Evolutionary conservation across 1,139 yeast species (phyloP).

Genomic region (Lodderomyces parapsilosis): DNA sequence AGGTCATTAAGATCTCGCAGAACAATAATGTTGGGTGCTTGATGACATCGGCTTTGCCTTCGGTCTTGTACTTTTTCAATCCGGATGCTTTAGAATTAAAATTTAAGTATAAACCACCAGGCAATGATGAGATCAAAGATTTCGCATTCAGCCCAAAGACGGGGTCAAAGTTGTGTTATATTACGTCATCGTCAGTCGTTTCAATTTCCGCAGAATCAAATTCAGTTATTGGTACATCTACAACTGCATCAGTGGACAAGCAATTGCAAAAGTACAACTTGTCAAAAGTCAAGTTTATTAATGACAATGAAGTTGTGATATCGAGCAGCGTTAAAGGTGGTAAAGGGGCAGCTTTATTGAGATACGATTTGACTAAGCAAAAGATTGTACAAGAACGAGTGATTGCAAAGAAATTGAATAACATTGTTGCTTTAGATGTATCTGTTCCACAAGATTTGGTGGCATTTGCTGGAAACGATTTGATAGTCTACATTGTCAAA

Average conservation of each 20-base stretch:
- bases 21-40: constrained; percentile 60
- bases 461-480: constrained; percentile 76
- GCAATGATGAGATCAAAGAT: constrained; percentile 26
- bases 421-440: constrained; percentile 69
- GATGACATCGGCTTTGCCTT: constrained; percentile 62
- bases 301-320: constrained; percentile 51
- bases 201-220: constrained; percentile 51
- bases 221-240: constrained; percentile 31
- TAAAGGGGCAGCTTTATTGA: constrained; percentile 36
- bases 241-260: constrained; percentile 23
- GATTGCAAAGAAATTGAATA: constrained; percentile 55
- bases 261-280: constrained; percentile 37
- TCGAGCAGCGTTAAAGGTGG: constrained; percentile 53
- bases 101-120: constrained; percentile 19
- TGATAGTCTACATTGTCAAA: constrained; percentile 58
- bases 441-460: constrained; percentile 45
- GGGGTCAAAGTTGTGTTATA: constrained; percentile 54
- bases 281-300: constrained; percentile 60
- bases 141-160: constrained; percentile 37
- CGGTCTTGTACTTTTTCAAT: constrained; percentile 56
- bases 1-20: constrained; percentile 50
- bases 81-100: constrained; percentile 50
- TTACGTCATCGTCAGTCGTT: constrained; percentile 55
- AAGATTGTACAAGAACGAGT: constrained; percentile 41
- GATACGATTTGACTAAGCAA: constrained; percentile 43